A percentile compares a stretch with the other conserved stretches of the same genome.
phyloP scores from a whole-genome alignment of 1,284 basidiomycete genomes.

The Moesziomyces sp. region DNA sequence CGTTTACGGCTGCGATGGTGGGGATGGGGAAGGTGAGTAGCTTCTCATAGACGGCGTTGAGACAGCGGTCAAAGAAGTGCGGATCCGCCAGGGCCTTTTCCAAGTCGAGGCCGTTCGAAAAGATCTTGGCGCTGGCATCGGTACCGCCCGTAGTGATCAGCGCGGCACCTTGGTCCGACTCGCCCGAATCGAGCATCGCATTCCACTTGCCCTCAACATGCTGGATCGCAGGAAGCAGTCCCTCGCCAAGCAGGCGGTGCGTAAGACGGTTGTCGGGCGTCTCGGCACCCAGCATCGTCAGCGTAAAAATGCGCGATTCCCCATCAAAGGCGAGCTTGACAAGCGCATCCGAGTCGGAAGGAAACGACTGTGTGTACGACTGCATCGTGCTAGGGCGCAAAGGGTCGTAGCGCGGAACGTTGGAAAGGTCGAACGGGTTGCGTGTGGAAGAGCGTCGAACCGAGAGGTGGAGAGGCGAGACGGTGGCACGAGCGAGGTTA shows the following conservation, averaged over 20 bases:
- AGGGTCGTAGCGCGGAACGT: slow-evolving; percentile 18
- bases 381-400: slow-evolving; percentile 8
- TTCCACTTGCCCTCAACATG: slow-evolving; percentile 83
- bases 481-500: no score
- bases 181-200: slow-evolving; percentile 54
- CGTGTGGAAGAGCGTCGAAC: neutral
- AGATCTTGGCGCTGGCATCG: slow-evolving; percentile 52
- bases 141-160: slow-evolving; percentile 56
- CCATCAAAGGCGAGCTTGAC: slow-evolving; percentile 40
- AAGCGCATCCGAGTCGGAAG: slow-evolving; percentile 11
- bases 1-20: slow-evolving; percentile 87
- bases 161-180: slow-evolving; percentile 52
- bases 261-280: slow-evolving; percentile 78
- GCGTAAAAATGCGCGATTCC: slow-evolving; percentile 46
- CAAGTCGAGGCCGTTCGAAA: slow-evolving; percentile 77
- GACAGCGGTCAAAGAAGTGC: slow-evolving; percentile 73
- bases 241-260: slow-evolving; percentile 72
- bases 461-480: no score
- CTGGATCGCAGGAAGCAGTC: slow-evolving; percentile 78
- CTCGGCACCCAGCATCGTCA: slow-evolving; percentile 53
- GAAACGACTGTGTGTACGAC: slow-evolving; percentile 38
- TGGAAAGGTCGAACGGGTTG: slow-evolving; percentile 10
- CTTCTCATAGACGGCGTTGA: slow-evolving; percentile 71
- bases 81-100: slow-evolving; percentile 75
- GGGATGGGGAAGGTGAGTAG: slow-evolving; percentile 70